Percentiles rank a stretch among this genome's conserved stretches.
These are phyloP conservation scores for Shiraia sp. DNA, from an alignment of 2,329 filamentous ascomycete species.

Conservation along the genomic window DNA sequence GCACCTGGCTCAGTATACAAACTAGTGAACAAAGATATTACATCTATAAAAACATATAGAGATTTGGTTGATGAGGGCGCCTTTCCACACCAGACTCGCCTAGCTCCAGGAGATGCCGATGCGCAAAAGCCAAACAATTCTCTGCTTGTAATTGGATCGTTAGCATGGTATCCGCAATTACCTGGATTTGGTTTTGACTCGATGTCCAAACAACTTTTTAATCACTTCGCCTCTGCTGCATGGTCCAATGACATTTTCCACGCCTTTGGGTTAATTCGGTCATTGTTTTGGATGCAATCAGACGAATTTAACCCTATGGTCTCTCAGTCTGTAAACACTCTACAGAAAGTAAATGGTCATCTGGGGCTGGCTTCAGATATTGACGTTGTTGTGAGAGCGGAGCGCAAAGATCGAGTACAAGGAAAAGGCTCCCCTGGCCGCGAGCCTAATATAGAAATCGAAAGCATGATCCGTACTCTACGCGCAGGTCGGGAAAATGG, in stretches of 20 bases:
- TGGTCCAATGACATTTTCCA: constrained; percentile 67
- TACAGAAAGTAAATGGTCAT: constrained; percentile 62
- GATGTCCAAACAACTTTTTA: constrained; percentile 60
- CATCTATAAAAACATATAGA: constrained; percentile 48
- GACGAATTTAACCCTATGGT: constrained; percentile 63
- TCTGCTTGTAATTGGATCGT: constrained; percentile 60
- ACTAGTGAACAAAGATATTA: constrained; percentile 43
- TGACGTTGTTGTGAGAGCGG: constrained; percentile 41
- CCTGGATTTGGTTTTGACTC: constrained; percentile 57
- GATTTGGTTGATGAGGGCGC: constrained; percentile 56
- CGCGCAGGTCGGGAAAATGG: constrained; percentile 22
- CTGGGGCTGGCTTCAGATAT: constrained; percentile 65
- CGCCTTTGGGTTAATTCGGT: constrained; percentile 75
- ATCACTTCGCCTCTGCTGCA: constrained; percentile 65
- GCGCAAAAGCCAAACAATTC: constrained; percentile 66
- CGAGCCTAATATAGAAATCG: constrained; percentile 34
- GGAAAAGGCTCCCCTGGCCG: constrained; percentile 24
- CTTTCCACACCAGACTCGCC: constrained; percentile 59
- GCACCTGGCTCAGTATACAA: constrained; percentile 52
- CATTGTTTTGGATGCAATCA: constrained; percentile 73
- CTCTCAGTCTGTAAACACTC: constrained; percentile 59
- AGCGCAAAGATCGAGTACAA: constrained; percentile 8
- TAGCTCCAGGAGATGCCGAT: constrained; percentile 45
- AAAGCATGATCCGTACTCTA: constrained; percentile 30
- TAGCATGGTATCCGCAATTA: constrained; percentile 48